Base-by-base conservation (phyloP, 2,329 filamentous ascomycete species). In the Fusarium fujikuroi region DNA sequence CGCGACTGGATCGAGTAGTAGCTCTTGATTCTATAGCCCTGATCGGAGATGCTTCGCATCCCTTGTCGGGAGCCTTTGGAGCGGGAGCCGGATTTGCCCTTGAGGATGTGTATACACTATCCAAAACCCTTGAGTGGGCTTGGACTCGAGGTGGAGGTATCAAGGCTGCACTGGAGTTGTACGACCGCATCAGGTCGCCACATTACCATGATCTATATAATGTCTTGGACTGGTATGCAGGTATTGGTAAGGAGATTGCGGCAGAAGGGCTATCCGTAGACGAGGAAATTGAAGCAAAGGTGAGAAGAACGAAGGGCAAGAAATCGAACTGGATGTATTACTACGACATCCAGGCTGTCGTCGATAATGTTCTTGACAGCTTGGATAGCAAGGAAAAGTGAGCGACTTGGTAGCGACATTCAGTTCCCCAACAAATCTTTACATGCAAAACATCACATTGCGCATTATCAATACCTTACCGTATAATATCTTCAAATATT, bases 41-140 rank as follows among this genome's bases (percentile, higher is more conserved):
- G 8, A 83, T 89, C 2, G 88, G 87, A 14, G 87, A 90, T 70
- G 84, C 87, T 1, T 89, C 86, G 3, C 88, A 90, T 75, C 86
- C 87, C 2, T 80, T 88, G 0, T 87, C 86, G 0, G 86, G 86
- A 1, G 81, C 81, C 0, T 84, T 84, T 44, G 82, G 82, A 1
- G 81, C 82, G 0, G 82, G 82, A 1, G 82, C 82, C 0, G 81
- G 81, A 0, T 83, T 83, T n/a, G 82, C 81, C 5, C 75, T 83
- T 52, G 81, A 83, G 59, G 79, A 80, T 30, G 77, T 75, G 1
- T 80, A 75, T 19, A 71, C 75, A 25, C 58, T 80, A 7, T 49
- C 75, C 3, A 75, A 68, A 53, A 63, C 66, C 23, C 42, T 80
- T 11, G 75, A 78, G 18, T 78, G 78, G 77, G 66, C 78, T 7